Conservation (phyloP, 441 rosid genomes). For the Codiaeum variegatum region DNA sequence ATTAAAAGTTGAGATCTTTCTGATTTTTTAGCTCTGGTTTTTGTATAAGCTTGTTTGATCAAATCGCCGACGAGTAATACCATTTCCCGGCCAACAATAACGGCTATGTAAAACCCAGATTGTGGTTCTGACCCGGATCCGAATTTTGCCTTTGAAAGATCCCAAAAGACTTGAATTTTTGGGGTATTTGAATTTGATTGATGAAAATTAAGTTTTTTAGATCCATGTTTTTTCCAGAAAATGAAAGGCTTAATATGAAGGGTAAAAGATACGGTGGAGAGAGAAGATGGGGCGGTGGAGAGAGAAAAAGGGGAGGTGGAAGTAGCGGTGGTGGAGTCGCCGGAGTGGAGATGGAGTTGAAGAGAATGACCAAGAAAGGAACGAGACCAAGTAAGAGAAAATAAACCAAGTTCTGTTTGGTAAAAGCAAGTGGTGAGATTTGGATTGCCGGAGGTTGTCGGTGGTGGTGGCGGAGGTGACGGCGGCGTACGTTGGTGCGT, state of each 20-base stretch:
- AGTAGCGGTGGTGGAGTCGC: constrained; percentile 23
- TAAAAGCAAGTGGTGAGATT: no score
- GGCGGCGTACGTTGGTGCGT: constrained; percentile 26
- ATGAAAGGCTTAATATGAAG: constrained; percentile 58
- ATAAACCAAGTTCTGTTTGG: no score
- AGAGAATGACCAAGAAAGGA: constrained; percentile 11
- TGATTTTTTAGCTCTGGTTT: constrained; percentile 37
- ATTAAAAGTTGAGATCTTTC: constrained; percentile 45
- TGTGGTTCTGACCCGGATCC: constrained; percentile 74
- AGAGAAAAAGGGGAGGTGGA: constrained; percentile 1
- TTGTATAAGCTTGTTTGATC: constrained; percentile 49
- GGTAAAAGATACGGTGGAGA: constrained; percentile 43
- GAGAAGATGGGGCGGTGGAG: constrained; percentile 15
- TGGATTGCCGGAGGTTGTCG: no score
- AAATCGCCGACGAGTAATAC: constrained; percentile 67
- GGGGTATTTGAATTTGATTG: constrained; percentile 21
- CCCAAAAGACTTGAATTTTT: constrained; percentile 64
- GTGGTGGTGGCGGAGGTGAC: constrained; percentile 33
- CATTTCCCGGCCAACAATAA: constrained; percentile 56
- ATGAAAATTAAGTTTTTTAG: constrained; percentile 36
- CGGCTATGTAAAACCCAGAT: constrained; percentile 74
- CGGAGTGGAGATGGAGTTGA: constrained; percentile 21
- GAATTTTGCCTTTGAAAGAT: constrained; percentile 64
- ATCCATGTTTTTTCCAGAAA: constrained; percentile 75
- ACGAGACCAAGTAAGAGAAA: no score